Base-by-base conservation (phyloP, 208 protist genomes). In the Chromosphaera perkinsii region DNA sequence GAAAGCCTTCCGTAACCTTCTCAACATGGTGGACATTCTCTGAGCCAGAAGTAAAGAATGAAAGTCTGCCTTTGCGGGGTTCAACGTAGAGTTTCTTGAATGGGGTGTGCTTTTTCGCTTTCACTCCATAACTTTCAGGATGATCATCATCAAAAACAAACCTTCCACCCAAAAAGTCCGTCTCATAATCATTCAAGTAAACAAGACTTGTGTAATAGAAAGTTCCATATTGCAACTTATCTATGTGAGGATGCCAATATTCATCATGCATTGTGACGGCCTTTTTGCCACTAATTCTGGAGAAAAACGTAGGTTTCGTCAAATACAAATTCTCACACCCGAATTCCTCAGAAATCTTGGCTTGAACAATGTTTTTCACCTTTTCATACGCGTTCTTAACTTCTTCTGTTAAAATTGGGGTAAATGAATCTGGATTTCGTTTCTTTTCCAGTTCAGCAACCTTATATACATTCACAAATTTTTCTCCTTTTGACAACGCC, bases 221-320 rank as follows among this genome's bases (percentile, higher is more conserved):
- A 9, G 54, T 42, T 10, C 54, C 54, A 22, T 60, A 60, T 17
- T 20, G 29, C 20, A 14, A 17, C n/a, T 32, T 20, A 32, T 60
- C 54, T 9, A 60, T 42, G 29, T 60, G 54, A 9, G 54, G 32
- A 20, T 32, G 14, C 54, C 54, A 60, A 32, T 60, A 60, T 7
- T n/a, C 20, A 24, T 60, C 54, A 42, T 60, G 12, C 7, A 26
- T 32, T 24, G 54, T 60, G 27, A 42, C 17, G 9, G 49, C 9
- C 9, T 12, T 47, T 39, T 42, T 35, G 14, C 17, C 14, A 29
- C 5, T 60, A 17, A 60, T 60, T 7, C 54, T 9, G 27, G 54
- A 60, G 29, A 60, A 60, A 32, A 60, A 60, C 9, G 54, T 60
- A 9, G 54, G 54, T 42, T 10, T 14, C 14, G 54, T 60, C 32